Percentiles rank a stretch among this genome's conserved stretches.
Evolutionary conservation across 805 yeast genomes (phyloP).

Genomic region (Wickerhamiella parazyma): DNA sequence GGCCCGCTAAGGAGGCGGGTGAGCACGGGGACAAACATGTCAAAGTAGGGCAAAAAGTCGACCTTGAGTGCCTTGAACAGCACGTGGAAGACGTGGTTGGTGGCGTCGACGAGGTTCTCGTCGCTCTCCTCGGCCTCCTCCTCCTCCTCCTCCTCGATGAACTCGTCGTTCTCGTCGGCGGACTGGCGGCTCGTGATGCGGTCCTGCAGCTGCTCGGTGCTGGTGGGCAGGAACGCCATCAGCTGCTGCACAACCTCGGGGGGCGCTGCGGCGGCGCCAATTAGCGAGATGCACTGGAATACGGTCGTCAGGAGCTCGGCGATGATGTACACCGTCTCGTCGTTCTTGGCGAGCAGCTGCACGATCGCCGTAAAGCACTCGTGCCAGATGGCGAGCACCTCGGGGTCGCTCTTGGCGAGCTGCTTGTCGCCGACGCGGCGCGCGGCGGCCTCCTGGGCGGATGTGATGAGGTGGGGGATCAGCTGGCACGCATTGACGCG

Average conservation of each 20-base stretch:
- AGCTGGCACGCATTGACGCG: constrained; percentile 81
- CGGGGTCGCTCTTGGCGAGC: constrained; percentile 29
- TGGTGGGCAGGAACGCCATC: constrained; percentile 44
- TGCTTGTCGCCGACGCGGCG: constrained; percentile 36
- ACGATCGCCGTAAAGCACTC: constrained; percentile 35
- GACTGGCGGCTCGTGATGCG: constrained; percentile 44
- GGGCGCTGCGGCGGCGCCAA: constrained; percentile 45
- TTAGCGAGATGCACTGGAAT: constrained; percentile 46
- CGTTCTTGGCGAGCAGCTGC: constrained; percentile 54
- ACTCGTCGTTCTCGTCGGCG: constrained; percentile 43
- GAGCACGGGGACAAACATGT: constrained; percentile 44
- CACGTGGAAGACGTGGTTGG: constrained; percentile 58
- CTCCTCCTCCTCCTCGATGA: constrained; percentile 66
- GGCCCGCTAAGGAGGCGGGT: constrained; percentile 54
- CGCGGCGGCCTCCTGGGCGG: constrained; percentile 42
- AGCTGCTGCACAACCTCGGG: constrained; percentile 41
- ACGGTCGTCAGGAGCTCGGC: constrained; percentile 67
- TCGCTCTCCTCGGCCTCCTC: constrained; percentile 78
- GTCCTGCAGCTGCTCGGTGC: constrained; percentile 51
- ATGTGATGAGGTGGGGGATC: constrained; percentile 60
- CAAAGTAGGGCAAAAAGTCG: constrained; percentile 51
- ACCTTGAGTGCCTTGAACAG: constrained; percentile 51
- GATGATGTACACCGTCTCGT: constrained; percentile 63
- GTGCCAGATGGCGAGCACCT: constrained; percentile 56
- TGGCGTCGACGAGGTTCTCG: constrained; percentile 78